Evolutionary conservation across 768 basidiomycete genomes (phyloP).

Genomic region (Panus rudis): DNA sequence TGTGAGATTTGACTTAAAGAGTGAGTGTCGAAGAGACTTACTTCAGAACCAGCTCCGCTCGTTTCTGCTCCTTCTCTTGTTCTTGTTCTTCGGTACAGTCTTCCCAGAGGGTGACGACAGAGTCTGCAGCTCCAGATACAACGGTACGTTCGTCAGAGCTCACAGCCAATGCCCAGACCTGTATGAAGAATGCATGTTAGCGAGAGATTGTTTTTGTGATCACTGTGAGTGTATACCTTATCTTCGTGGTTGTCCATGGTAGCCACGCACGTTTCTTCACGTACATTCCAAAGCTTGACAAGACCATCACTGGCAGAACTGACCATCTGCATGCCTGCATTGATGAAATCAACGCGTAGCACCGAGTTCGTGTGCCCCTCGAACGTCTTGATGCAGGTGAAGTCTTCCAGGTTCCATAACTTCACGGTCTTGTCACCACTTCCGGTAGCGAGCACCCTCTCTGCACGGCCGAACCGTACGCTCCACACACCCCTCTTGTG

Average conservation of each 20-base stretch:
- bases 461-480: constrained; percentile 79
- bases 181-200: not conserved
- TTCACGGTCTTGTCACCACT: constrained; percentile 94
- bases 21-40: constrained; percentile 32
- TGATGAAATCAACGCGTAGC: constrained; percentile 85
- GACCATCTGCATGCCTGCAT: constrained; percentile 76
- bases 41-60: constrained; percentile 75
- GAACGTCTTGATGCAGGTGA: constrained; percentile 90
- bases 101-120: constrained; percentile 93
- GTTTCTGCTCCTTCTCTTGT: constrained; percentile 63
- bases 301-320: constrained; percentile 91
- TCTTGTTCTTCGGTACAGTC: constrained; percentile 87
- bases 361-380: constrained; percentile 99
- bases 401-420: constrained; percentile 92
- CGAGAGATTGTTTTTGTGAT: not conserved
- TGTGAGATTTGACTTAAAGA: not conserved
- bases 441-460: constrained; percentile 83
- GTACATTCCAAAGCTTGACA: constrained; percentile 92
- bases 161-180: constrained; percentile 97
- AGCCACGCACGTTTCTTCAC: constrained; percentile 76
- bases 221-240: constrained; percentile 76
- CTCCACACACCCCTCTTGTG: constrained; percentile 97
- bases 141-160: constrained; percentile 76
- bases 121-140: constrained; percentile 94
- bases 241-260: constrained; percentile 98